These are phyloP conservation scores for Calonectria ilicicola DNA, from an alignment of 2,329 filamentous ascomycete species.

Conservation along the genomic window DNA sequence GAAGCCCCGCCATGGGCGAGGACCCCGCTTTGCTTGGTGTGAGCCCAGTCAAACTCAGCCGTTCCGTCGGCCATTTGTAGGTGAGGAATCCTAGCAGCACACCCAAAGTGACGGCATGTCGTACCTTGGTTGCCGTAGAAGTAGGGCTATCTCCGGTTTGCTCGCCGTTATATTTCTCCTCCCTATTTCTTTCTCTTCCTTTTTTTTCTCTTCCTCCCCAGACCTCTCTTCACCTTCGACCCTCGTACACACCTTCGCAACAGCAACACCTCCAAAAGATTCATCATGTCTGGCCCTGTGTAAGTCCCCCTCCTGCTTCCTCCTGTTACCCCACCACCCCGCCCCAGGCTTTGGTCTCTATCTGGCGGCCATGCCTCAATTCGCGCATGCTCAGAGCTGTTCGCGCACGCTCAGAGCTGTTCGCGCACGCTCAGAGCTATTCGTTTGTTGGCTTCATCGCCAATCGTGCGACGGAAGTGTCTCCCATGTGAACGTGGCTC, in stretches of 20 bases:
- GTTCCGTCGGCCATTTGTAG: slow-evolving; percentile 24
- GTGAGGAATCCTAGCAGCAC: slow-evolving; percentile 26
- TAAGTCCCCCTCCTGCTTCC: slow-evolving; percentile 60
- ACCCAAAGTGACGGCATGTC: slow-evolving; percentile 16
- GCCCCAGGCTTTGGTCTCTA: slow-evolving; percentile 42
- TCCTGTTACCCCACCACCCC: slow-evolving; percentile 55
- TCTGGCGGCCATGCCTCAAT: slow-evolving; percentile 46
- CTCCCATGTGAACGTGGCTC: slow-evolving; percentile 49
- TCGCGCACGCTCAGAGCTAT: slow-evolving; percentile 39
- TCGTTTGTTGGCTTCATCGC: slow-evolving; percentile 7
- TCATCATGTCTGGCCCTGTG: slow-evolving; percentile 75
- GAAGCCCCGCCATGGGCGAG: slow-evolving; percentile 39
- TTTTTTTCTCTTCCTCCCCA: slow-evolving; percentile 31
- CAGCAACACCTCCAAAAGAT: slow-evolving; percentile 30
- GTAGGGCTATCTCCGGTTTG: slow-evolving; percentile 2
- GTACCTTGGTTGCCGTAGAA: slow-evolving; percentile 9
- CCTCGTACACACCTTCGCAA: slow-evolving; percentile 22
- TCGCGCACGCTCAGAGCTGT: slow-evolving; percentile 39
- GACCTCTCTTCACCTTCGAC: slow-evolving; percentile 29
- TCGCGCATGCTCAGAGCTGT: slow-evolving; percentile 45
- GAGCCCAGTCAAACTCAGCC: slow-evolving; percentile 33
- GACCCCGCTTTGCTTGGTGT: slow-evolving; percentile 44
- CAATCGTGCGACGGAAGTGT: not conserved
- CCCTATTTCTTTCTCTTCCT: slow-evolving; percentile 29
- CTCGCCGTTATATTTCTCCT: slow-evolving; percentile 23